Evolutionary conservation across 208 protist species (phyloP).

Genomic region (Giardia muris): DNA sequence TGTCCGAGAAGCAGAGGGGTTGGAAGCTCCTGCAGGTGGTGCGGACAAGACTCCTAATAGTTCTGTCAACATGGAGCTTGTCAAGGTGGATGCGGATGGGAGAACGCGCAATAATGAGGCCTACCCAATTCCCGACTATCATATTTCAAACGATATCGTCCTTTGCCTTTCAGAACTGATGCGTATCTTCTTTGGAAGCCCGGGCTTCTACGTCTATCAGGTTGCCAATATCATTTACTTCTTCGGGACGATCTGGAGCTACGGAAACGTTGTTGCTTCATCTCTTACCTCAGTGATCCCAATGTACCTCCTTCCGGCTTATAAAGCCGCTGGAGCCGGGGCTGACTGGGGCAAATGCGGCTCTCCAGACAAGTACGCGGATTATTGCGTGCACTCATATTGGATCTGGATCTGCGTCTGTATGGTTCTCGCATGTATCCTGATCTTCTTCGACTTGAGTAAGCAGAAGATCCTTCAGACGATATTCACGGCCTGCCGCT

Average conservation of each 20-base stretch:
- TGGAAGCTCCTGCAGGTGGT: background rate
- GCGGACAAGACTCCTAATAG: background rate
- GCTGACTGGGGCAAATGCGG: background rate
- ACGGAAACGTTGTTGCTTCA: background rate
- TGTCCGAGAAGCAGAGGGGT: background rate
- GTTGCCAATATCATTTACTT: background rate
- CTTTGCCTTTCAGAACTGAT: background rate
- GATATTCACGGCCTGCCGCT: conserved; percentile 12
- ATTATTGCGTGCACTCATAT: background rate
- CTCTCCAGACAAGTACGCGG: background rate
- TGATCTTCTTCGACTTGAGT: conserved; percentile 6
- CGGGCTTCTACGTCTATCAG: conserved; percentile 23
- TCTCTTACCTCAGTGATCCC: conserved; percentile 12
- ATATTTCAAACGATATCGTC: background rate
- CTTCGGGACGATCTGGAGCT: conserved; percentile 19
- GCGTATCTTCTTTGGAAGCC: background rate
- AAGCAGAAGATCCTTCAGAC: conserved; percentile 16
- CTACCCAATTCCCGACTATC: conserved; percentile 10
- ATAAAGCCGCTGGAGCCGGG: background rate
- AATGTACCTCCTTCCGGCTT: background rate
- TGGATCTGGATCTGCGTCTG: background rate
- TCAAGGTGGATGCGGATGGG: background rate
- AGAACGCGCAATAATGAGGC: background rate
- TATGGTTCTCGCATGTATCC: background rate
- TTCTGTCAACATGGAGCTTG: too few species aligned